A percentile compares a stretch with the other conserved stretches of the same genome.
These are phyloP conservation scores for Afroboletus lepidellus DNA, from an alignment of 1,284 basidiomycete species.

Conservation along the genomic window DNA sequence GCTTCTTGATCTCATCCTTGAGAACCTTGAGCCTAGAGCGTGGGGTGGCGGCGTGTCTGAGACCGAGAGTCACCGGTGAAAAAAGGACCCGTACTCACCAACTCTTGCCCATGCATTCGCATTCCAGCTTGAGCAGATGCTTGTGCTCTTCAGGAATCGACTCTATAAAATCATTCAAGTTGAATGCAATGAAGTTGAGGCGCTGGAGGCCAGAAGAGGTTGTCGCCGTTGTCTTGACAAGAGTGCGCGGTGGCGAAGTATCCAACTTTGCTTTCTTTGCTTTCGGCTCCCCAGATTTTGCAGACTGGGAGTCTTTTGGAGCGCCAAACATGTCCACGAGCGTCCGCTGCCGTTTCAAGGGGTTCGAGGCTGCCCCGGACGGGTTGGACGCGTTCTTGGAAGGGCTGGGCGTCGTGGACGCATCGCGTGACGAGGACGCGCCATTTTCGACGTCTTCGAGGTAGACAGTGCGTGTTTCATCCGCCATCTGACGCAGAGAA, in stretches of 20 bases:
- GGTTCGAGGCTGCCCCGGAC: slow-evolving; percentile 24
- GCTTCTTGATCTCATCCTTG: slow-evolving; percentile 69
- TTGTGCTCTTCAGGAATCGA: slow-evolving; percentile 59
- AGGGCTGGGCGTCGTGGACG: slow-evolving; percentile 14
- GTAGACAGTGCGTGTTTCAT: slow-evolving; percentile 44
- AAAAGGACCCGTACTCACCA: slow-evolving; percentile 50
- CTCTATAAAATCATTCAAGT: slow-evolving; percentile 51
- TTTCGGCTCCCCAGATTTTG: slow-evolving; percentile 29
- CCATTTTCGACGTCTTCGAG: slow-evolving; percentile 53
- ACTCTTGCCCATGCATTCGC: slow-evolving; percentile 68
- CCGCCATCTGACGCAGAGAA: slow-evolving; percentile 33
- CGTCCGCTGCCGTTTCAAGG: slow-evolving; percentile 61
- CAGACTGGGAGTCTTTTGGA: slow-evolving; percentile 38
- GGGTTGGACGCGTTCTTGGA: slow-evolving; percentile 20
- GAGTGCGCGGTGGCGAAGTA: slow-evolving; percentile 17
- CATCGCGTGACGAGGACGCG: slow-evolving; percentile 7
- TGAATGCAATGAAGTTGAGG: slow-evolving; percentile 71
- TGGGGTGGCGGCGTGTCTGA: slow-evolving; percentile 5
- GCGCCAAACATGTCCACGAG: slow-evolving; percentile 60
- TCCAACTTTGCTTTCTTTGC: slow-evolving; percentile 45
- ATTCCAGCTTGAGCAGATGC: slow-evolving; percentile 62
- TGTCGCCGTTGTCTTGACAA: slow-evolving; percentile 16
- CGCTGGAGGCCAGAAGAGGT: slow-evolving; percentile 35
- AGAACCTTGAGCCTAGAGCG: slow-evolving; percentile 65
- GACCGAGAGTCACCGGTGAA: not conserved